Evolutionary conservation across 2,329 filamentous ascomycete species (phyloP).

Genomic region (Colletotrichum musae): DNA sequence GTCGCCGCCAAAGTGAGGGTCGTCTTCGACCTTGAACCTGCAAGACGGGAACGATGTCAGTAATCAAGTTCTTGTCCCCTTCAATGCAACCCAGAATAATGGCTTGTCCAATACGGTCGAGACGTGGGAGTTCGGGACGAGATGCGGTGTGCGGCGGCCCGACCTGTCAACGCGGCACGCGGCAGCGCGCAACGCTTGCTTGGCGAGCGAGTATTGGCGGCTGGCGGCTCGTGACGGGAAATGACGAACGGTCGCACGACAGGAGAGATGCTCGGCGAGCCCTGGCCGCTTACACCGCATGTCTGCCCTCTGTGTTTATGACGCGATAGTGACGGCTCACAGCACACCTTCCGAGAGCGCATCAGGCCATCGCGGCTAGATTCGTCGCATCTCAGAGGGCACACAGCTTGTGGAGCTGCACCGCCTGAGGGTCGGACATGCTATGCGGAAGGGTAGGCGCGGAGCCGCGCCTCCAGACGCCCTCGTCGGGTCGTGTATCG

Average conservation of each 20-base stretch:
- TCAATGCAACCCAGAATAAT: conserved; percentile 4
- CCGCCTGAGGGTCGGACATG: conserved; percentile 17
- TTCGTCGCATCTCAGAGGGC: conserved; percentile 15
- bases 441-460: conserved; percentile 23
- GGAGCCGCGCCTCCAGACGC: conserved; percentile 10
- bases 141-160: conserved; percentile 29
- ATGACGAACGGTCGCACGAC: conserved; percentile 12
- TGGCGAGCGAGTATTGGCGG: conserved; percentile 18
- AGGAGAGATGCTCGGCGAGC: conserved; percentile 4
- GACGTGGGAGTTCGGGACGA: not conserved
- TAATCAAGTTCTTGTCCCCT: conserved; percentile 8
- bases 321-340: conserved; percentile 18
- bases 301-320: not conserved
- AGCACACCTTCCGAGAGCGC: conserved; percentile 11
- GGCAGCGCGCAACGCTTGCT: conserved; percentile 18
- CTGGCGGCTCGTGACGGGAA: conserved; percentile 10
- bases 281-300: conserved; percentile 13
- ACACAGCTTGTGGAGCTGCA: conserved; percentile 8
- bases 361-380: conserved; percentile 29
- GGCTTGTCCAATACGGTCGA: conserved; percentile 13
- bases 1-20: conserved; percentile 56
- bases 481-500: conserved; percentile 4
- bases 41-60: conserved; percentile 44
- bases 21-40: conserved; percentile 70
- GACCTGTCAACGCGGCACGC: conserved; percentile 38